These are phyloP conservation scores for Penicillium sp. DNA, from an alignment of 2,329 filamentous ascomycete species.

Conservation along the genomic window DNA sequence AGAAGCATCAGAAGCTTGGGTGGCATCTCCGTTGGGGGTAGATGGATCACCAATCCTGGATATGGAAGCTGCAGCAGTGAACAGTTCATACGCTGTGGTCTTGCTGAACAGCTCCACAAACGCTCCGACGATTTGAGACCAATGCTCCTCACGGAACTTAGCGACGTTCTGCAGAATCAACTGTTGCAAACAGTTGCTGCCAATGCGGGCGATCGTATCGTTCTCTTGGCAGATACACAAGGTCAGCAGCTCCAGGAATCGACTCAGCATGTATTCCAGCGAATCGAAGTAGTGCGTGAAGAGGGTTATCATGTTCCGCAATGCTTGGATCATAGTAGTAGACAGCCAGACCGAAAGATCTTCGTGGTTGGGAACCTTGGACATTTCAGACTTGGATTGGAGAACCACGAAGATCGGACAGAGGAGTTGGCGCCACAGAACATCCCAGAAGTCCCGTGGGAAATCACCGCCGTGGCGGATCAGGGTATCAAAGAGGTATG, in stretches of 20 bases:
- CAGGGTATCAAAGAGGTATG: conserved; percentile 94
- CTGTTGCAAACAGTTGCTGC: conserved; percentile 96
- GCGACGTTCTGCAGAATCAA: conserved; percentile 94
- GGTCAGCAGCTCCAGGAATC: conserved; percentile 92
- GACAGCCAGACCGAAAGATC: conserved; percentile 98
- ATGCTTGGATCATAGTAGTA: conserved; percentile 97
- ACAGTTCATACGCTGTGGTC: conserved; percentile 93
- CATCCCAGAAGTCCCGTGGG: conserved; percentile 95
- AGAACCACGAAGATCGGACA: conserved; percentile 99
- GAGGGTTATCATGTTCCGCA: conserved; percentile 97
- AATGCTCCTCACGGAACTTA: conserved; percentile 86
- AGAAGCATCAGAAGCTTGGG: conserved; percentile 24
- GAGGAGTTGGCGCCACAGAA: conserved; percentile 92
- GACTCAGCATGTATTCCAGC: conserved; percentile 95
- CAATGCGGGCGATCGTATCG: conserved; percentile 95
- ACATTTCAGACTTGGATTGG: conserved; percentile 94
- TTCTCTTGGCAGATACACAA: conserved; percentile 99
- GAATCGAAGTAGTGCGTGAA: conserved; percentile 99
- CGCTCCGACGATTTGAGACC: conserved; percentile 90
- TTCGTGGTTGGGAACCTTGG: conserved; percentile 91
- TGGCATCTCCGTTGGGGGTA: conserved; percentile 30
- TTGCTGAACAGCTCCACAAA: conserved; percentile 95
- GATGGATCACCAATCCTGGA: conserved; percentile 41
- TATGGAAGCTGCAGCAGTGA: conserved; percentile 73
- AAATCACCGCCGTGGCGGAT: conserved; percentile 90